phyloP scores from a whole-genome alignment of 345 rosid genomes.

The Iberis pinnata region DNA sequence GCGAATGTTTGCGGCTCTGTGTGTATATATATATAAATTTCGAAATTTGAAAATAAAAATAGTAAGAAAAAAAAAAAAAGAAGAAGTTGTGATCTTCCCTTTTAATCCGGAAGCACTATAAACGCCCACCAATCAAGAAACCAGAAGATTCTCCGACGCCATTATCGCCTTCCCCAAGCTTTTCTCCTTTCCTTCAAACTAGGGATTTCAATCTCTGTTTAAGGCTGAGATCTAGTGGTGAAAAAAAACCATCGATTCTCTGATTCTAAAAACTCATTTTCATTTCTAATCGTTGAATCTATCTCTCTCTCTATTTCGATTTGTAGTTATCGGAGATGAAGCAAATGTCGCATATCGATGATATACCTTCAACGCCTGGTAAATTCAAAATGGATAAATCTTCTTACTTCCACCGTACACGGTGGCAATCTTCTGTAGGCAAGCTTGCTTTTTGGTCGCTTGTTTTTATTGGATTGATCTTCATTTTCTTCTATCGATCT shows the following conservation, averaged over 20 bases:
- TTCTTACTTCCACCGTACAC: slow-evolving; percentile 37
- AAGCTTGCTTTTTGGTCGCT: slow-evolving; percentile 84
- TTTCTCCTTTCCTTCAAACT: background rate
- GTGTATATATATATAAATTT: background rate
- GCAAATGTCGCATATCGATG: slow-evolving; percentile 64
- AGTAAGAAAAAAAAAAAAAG: background rate
- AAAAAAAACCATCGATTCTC: no score
- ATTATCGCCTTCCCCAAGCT: slow-evolving; percentile 3
- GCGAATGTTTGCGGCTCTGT: no score
- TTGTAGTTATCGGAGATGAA: slow-evolving; percentile 26
- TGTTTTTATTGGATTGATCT: slow-evolving; percentile 54
- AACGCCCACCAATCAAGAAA: slow-evolving; percentile 36
- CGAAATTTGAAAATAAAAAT: no score
- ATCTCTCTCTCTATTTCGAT: background rate
- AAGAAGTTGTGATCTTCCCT: slow-evolving; percentile 3
- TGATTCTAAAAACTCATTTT: background rate
- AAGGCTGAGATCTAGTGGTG: background rate
- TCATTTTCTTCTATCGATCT: slow-evolving; percentile 69
- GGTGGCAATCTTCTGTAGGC: slow-evolving; percentile 64
- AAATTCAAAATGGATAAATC: slow-evolving; percentile 92
- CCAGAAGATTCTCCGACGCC: slow-evolving; percentile 38
- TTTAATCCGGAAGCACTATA: slow-evolving; percentile 11
- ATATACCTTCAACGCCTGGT: slow-evolving; percentile 74
- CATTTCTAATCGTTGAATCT: background rate
- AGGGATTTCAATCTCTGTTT: background rate